phyloP scores from a whole-genome alignment of 2,329 filamentous ascomycete species.

The Aspergillus sp. region DNA sequence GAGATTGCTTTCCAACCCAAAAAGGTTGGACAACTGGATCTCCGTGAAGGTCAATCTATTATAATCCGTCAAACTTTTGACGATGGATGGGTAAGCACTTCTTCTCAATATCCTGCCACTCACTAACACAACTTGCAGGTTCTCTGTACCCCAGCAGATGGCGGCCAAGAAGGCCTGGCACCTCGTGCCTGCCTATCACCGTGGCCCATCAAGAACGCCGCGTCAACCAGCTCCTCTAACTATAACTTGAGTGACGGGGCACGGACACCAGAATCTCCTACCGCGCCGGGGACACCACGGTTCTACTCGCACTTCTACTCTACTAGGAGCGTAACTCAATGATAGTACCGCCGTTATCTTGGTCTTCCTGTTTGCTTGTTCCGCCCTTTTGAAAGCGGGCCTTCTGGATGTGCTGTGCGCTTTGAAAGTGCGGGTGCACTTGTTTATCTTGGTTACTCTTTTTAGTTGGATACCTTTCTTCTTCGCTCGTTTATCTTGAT shows the following conservation, averaged over 20 bases:
- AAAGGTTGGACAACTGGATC: not conserved
- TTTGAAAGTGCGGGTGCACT: no score
- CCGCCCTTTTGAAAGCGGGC: no score
- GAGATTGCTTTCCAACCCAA: not conserved
- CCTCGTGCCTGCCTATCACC: not conserved
- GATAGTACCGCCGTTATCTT: no score
- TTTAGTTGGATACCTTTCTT: no score
- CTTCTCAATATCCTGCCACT: not conserved
- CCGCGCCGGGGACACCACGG: not conserved
- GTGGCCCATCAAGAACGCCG: not conserved
- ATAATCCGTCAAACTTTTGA: not conserved
- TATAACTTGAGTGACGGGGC: not conserved
- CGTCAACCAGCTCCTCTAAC: not conserved
- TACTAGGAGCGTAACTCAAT: not conserved
- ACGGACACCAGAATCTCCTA: not conserved
- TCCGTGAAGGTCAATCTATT: not conserved
- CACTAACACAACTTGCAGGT: not conserved
- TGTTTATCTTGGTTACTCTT: no score
- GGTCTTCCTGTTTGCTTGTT: no score
- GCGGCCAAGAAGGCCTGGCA: not conserved
- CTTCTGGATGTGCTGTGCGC: no score
- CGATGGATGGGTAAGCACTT: not conserved
- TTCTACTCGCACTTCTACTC: not conserved
- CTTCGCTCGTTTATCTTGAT: no score
- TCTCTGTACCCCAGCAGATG: not conserved